Evolutionary conservation across 1,284 basidiomycete species (phyloP), one percentile per base, ranked within the genome.

Genomic region (Ustilago bromivora): DNA sequence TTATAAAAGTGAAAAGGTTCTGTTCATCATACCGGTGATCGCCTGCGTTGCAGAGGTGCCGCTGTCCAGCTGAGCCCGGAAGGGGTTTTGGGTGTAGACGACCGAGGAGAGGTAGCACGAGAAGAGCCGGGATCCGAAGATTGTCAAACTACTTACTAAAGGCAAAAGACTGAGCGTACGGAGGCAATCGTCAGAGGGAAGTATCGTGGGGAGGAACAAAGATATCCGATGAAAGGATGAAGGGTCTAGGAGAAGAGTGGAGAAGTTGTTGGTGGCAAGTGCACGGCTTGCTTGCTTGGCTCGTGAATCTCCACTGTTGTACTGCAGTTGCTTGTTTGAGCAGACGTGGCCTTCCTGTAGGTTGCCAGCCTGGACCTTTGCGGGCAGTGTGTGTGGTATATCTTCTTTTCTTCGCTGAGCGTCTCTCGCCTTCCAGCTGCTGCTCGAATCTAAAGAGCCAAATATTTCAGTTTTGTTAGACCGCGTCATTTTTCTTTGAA

Each of bases 1-100:
- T 76, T 67, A 23, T 64, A 47, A 76, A 76, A 76, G 69, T 68
- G 74, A 68, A 68, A 71, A 71, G 72, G 66, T 76, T 71, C 69
- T 69, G 69, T 63, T 71, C 74, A 76, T 76, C 73, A 71, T 71
- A 64, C 41, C n/a, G 6, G 43, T 6, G 43, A 46, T 6, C 7
- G n/a, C 17, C 19, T 19, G 43, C 17, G 8, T 17, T 46, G n/a
- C 43, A 46, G 58, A 49, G 34, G 28, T 35, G 40, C 43, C 58
- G 49, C n/a, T 28, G 28, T 32, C 28, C 23, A 5, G 35, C 8
- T 13, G 8, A 32, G 34, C 36, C 11, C 49, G 49, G 49, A 51
- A 12, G 8, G 15, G 28, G 15, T 6, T 10, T 49, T 23, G 11
- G 49, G 49, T 51, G 43, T 15, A n/a, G 43, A 6, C 31, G 49